Conservation (phyloP, 345 rosid species). For the Citrus reticulata region DNA sequence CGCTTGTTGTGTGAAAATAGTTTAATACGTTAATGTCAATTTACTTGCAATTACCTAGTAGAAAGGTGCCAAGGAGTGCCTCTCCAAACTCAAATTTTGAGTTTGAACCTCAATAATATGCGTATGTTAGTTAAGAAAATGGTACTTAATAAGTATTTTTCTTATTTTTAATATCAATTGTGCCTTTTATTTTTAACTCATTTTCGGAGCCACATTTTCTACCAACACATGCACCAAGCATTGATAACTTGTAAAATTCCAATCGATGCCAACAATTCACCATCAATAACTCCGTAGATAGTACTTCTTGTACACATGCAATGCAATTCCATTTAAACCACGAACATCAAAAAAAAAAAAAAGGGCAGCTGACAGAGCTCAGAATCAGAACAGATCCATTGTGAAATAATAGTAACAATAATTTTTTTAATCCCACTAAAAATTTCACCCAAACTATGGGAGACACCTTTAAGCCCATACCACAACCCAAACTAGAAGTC, state of each 20-base stretch:
- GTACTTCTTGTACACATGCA: not conserved
- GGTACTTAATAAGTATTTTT: no score
- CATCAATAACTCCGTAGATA: not conserved
- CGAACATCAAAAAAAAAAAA: not conserved
- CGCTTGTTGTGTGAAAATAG: no score
- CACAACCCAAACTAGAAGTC: no score
- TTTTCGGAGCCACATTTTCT: not conserved
- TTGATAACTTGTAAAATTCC: not conserved
- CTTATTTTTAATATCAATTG: not conserved
- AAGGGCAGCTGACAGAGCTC: not conserved
- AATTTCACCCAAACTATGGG: not conserved
- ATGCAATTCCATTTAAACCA: not conserved
- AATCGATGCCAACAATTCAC: not conserved
- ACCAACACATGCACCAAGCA: no score
- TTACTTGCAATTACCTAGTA: no score
- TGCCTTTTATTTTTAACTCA: not conserved
- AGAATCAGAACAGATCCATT: not conserved
- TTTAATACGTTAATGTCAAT: no score
- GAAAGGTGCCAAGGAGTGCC: no score
- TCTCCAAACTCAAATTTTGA: no score
- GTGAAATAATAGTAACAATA: not conserved
- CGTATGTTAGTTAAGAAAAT: no score
- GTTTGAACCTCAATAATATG: no score
- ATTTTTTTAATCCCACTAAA: not conserved
- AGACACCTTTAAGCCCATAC: no score